Evolutionary conservation across 2,329 filamentous ascomycete species (phyloP).

Genomic region (Alternaria sp.): DNA sequence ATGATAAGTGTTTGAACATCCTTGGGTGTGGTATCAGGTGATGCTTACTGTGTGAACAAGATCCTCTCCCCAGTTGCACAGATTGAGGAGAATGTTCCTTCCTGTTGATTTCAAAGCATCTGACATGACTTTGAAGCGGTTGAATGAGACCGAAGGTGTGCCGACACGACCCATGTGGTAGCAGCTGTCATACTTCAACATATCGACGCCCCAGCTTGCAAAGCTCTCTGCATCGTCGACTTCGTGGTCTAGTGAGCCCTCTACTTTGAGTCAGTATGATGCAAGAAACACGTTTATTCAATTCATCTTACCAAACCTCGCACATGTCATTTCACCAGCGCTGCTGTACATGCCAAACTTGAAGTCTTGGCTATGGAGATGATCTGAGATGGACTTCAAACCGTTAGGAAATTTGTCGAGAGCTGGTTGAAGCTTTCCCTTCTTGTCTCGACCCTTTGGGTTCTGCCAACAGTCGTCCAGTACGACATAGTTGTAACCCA

Average conservation of each 20-base stretch:
- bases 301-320: conserved; percentile 55
- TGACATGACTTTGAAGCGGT: conserved; percentile 37
- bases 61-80: conserved; percentile 48
- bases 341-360: conserved; percentile 70
- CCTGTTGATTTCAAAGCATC: conserved; percentile 32
- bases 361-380: conserved; percentile 52
- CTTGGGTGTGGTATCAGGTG: neutral
- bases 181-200: conserved; percentile 49
- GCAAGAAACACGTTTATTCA: too few species aligned
- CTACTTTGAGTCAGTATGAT: neutral
- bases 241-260: conserved; percentile 35
- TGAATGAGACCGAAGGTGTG: conserved; percentile 33
- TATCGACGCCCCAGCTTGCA: conserved; percentile 44
- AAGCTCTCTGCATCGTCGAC: conserved; percentile 35
- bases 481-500: conserved; percentile 58
- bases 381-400: conserved; percentile 60
- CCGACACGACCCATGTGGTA: conserved; percentile 39
- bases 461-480: conserved; percentile 66
- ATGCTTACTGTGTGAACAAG: conserved; percentile 33
- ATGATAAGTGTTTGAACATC: conserved; percentile 1
- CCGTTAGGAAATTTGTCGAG: conserved; percentile 67
- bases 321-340: conserved; percentile 61
- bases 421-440: conserved; percentile 46
- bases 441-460: conserved; percentile 55
- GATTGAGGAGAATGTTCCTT: conserved; percentile 31